These are phyloP conservation scores for Rosa hybrid DNA, from an alignment of 331 rosid species.

Conservation along the genomic window DNA sequence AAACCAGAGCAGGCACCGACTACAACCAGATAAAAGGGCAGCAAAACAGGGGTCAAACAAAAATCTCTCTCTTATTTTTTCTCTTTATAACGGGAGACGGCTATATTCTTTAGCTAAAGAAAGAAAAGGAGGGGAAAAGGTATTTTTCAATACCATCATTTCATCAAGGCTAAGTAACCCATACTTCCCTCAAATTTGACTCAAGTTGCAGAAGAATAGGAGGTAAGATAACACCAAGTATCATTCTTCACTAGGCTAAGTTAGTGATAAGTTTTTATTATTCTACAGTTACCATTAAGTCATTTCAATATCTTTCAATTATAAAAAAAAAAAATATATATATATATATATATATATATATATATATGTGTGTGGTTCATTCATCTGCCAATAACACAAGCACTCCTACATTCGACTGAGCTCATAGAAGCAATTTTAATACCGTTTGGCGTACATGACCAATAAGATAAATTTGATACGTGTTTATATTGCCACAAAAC, in stretches of 20 bases:
- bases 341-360: too few species aligned
- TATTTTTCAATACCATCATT: not conserved
- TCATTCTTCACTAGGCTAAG: not conserved
- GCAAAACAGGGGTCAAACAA: not conserved
- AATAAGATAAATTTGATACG: constrained; percentile 3
- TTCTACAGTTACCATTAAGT: not conserved
- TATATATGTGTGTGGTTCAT: too few species aligned
- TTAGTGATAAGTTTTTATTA: not conserved
- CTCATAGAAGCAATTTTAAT: not conserved
- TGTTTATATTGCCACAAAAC: not conserved
- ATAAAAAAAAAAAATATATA: too few species aligned
- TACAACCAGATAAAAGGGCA: not conserved
- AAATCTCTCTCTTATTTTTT: not conserved
- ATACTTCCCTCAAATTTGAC: not conserved
- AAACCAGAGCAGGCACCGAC: not conserved
- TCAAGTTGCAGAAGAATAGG: not conserved
- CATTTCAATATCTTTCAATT: not conserved
- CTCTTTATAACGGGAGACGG: not conserved
- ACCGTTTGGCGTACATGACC: not conserved
- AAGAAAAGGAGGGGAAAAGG: not conserved
- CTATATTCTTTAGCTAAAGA: not conserved
- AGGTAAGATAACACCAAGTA: not conserved
- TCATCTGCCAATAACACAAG: not conserved
- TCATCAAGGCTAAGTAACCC: not conserved
- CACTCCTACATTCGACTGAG: not conserved